Base-by-base conservation (phyloP, 306 rosid species). In the Gillenia trifoliata region DNA sequence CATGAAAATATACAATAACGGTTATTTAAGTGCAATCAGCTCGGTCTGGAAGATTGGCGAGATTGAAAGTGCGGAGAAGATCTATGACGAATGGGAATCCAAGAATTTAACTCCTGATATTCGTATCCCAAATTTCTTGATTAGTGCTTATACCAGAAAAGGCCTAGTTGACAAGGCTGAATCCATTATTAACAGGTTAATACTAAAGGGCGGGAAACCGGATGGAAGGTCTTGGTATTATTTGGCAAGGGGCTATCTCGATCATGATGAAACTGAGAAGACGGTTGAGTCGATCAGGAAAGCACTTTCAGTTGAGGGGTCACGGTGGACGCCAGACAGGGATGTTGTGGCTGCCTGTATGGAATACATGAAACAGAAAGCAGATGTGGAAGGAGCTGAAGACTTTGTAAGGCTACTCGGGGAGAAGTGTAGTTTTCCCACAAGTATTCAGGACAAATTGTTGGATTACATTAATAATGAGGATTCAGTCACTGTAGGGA, bases 11-110 rank as follows among this genome's bases (percentile, higher is more conserved):
- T n/a, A n/a, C n/a, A n/a, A n/a, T n/a, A n/a, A n/a, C n/a, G n/a
- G n/a, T n/a, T n/a, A n/a, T n/a, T n/a, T n/a, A n/a, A n/a, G n/a
- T n/a, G n/a, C n/a, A n/a, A n/a, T n/a, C n/a, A n/a, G n/a, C n/a
- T n/a, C 31, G 31, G 31, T 29, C 30, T 38, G 59, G 56, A 72
- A 40, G 75, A 29, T 66, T 28, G 67, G 69, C 9, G 81, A 81
- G 66, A 36, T 59, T 76, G 81, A 57, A 29, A 66, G 71, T 57
- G 84, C 78, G 22, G 66, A 81, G 22, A 66, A 66, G 74, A 76
- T 81, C 36, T 70, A 66, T 38, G 77, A 76, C 41, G 84, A 81
- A 28, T 76, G 81, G 84, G 84, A 76, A 71, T 49, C 80, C n/a
- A 36, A 29, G 63, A 36, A 72, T 8, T 56, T 68, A 76, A 47